Conservation (phyloP, 805 yeast species). For the Saturnispora silvae region DNA sequence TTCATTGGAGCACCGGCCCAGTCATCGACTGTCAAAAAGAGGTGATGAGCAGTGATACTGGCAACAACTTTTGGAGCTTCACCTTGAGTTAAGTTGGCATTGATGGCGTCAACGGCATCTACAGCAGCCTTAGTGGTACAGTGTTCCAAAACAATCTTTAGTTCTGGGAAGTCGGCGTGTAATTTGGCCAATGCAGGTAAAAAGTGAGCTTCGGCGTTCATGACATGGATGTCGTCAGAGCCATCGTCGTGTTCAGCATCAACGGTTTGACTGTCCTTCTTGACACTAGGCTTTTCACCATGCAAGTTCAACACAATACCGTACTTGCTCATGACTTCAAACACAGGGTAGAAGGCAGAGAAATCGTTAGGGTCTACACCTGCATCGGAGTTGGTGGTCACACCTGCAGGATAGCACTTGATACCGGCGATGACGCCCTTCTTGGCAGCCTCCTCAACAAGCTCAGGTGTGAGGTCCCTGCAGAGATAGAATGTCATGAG, state of each 20-base stretch:
- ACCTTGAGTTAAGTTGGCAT: slow-evolving; percentile 27
- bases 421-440: slow-evolving; percentile 69
- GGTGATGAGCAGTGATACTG: slow-evolving; percentile 91
- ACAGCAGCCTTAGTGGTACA: slow-evolving; percentile 90
- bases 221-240: slow-evolving; percentile 67
- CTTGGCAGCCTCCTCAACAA: slow-evolving; percentile 68
- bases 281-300: slow-evolving; percentile 81
- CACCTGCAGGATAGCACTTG: slow-evolving; percentile 98
- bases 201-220: slow-evolving; percentile 89
- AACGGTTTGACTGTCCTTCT: slow-evolving; percentile 9
- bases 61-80: slow-evolving; percentile 62
- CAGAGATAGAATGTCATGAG: slow-evolving; percentile 84
- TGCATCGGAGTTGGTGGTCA: slow-evolving; percentile 87
- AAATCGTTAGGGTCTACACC: slow-evolving; percentile 95
- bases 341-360: slow-evolving; percentile 77
- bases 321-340: slow-evolving; percentile 76
- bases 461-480: slow-evolving; percentile 72
- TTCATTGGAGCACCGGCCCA: slow-evolving; percentile 97
- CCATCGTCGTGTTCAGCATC: slow-evolving; percentile 19
- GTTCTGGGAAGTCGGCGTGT: slow-evolving; percentile 72
- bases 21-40: slow-evolving; percentile 76
- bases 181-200: slow-evolving; percentile 78
- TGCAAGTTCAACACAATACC: slow-evolving; percentile 77
- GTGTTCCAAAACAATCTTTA: slow-evolving; percentile 85
- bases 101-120: slow-evolving; percentile 61